phyloP scores from a whole-genome alignment of 805 yeast species.

The Myxozyma mucilagina region DNA sequence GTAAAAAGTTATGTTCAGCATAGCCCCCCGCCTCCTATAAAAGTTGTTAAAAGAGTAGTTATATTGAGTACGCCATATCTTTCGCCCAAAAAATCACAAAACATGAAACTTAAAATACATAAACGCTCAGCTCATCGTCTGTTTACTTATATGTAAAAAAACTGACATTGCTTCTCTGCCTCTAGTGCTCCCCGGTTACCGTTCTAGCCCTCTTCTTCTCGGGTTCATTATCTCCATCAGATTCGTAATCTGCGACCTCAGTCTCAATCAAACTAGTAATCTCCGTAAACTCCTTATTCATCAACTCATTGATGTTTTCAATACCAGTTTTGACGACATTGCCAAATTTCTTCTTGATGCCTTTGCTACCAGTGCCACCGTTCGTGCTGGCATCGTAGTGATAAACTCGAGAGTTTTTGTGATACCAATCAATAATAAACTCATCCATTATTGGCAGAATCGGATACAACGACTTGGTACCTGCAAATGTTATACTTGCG shows the following conservation, averaged over 20 bases:
- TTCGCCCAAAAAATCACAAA: not conserved
- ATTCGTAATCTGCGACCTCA: conserved; percentile 52
- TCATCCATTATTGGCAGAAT: conserved; percentile 88
- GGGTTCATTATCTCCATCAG: conserved; percentile 7
- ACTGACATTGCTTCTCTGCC: not conserved
- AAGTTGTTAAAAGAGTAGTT: too few species aligned
- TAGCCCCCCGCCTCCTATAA: too few species aligned
- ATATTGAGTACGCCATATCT: too few species aligned
- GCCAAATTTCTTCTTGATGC: conserved; percentile 75
- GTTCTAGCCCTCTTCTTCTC: conserved; percentile 16
- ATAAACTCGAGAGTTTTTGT: conserved; percentile 78
- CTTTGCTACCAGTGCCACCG: conserved; percentile 26
- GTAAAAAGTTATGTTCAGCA: too few species aligned
- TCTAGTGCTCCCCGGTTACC: conserved; percentile 1
- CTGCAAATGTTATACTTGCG: conserved; percentile 65
- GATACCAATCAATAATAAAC: conserved; percentile 87
- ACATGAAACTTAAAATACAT: not conserved
- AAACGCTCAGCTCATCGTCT: not conserved
- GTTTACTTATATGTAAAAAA: not conserved
- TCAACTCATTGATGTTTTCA: conserved; percentile 73
- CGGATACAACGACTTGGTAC: conserved; percentile 68
- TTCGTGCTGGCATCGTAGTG: not conserved
- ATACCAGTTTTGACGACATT: conserved; percentile 72
- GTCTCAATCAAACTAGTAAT: conserved; percentile 81
- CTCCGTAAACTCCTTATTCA: conserved; percentile 81